Base-by-base conservation (phyloP, 495 filamentous ascomycete species). In the Massariosphaeria phaeospora region DNA sequence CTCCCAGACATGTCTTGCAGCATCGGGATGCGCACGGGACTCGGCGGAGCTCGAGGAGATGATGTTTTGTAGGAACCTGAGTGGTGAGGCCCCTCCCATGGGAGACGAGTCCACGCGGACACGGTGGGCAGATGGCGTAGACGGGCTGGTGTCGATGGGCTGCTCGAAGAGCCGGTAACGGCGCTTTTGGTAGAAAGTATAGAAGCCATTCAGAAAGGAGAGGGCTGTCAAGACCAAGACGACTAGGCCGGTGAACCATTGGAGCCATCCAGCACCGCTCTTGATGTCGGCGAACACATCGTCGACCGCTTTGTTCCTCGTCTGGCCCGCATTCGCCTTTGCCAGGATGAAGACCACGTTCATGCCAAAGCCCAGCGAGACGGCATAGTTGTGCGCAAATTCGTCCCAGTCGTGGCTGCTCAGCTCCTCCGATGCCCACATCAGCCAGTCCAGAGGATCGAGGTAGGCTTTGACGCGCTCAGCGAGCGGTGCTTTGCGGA, bases 101-200 rank as follows among this genome's bases (percentile, higher is more conserved):
- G 91, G 91, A 1, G 87, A 88, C 0, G 91, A 94, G 65, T 96
- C 84, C 2, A 97, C 90, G 34, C 84, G 84, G 26, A 97, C 93
- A 25, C 93, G 85, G 41, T 83, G 88, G 12, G 89, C 93, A 7
- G 88, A 95, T 6, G 90, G 88, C 1, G 91, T 97, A 33, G 78
- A 75, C 2, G 86, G 91, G 2, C 76, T 64, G 34, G 73, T 69
- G 56, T 95, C 87, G 48, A 96, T 81, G 7, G 86, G 78, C 46
- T 78, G 79, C 69, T 97, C 91, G 69, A 97, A 98, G 34, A 98
- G 75, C 62, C 93, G 84, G 72, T 98, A 98, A 57, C 84, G 82
- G 36, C 90, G 83, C 63, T 84, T 86, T 44, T 86, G 84, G 41
- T 77, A 75, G 72, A 96, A 88, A 33, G 91, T 88, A 69, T 91